Evolutionary conservation across 495 filamentous ascomycete genomes (phyloP), one percentile per base, ranked within the genome.

Genomic region (Paragyromitra xinjiangensis): DNA sequence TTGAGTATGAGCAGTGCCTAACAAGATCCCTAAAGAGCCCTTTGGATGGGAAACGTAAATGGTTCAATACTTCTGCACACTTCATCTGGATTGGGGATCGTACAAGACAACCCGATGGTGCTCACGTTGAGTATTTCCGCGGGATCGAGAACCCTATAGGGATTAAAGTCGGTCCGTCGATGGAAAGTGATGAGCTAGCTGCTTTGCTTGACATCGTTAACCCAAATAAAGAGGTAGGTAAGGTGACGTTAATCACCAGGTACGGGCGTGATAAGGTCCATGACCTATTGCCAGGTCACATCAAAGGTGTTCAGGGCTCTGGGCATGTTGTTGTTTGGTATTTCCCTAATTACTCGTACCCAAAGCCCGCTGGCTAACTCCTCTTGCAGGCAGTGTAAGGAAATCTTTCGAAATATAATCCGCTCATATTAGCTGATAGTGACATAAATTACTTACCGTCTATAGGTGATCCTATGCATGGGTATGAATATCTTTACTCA

Each of bases 11-110:
- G 82, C 90, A 97, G 81, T 87, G 87, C 68, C 86, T 98, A 9
- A 97, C 94, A 3, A 87, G 95, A 16, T 86, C 89, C 3, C 86
- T 97, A 11, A 89, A 88, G 62, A 89, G 91, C 79, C 93, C 94
- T 1, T 69, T 84, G 37, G 78, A 65, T 73, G 73, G 53, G 37
- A 64, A 67, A 9, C 78, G 24, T 48, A 81, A 70, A 80, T 94
- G 90, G 86, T 97, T 92, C 84, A 89, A 95, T 82, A 98, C 95
- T 0, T 95, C 92, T n/a, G 92, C 93, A 0, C 96, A 98, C 84
- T 98, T 99, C 85, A 87, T 99, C 80, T 99, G 95, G 95, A 95
- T 99, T 81, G 95, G 95, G 37, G 95, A 99, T 84, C 92, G 95
- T 68, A 99, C 95, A 1, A 90, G 95, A 40, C 95, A 98, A 81